Conservation (phyloP, 768 basidiomycete genomes). For the Tulasnella sp. region DNA sequence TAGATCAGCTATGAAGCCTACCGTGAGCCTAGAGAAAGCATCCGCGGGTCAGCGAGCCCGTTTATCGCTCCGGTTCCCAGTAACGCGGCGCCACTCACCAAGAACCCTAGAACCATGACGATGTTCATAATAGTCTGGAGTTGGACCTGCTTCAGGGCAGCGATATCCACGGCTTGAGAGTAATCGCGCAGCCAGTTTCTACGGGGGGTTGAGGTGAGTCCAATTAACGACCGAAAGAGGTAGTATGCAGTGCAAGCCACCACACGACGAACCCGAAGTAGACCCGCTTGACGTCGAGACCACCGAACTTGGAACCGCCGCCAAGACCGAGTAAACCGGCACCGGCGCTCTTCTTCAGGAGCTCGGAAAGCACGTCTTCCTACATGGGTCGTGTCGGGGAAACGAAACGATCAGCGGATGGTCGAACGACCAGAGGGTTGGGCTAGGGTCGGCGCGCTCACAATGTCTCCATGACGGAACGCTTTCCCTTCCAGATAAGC, state of each 20-base stretch:
- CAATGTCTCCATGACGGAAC: conserved; percentile 84
- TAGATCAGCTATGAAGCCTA: not conserved
- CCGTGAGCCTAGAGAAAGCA: conserved; percentile 42
- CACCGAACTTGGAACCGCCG: conserved; percentile 56
- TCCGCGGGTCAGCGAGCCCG: not conserved
- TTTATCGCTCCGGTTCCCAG: not conserved
- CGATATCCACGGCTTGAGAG: conserved; percentile 79
- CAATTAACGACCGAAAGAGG: not conserved
- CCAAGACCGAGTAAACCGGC: conserved; percentile 39
- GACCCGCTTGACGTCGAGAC: conserved; percentile 72
- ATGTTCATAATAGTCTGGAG: conserved; percentile 74
- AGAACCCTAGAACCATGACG: conserved; percentile 82
- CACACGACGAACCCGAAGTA: conserved; percentile 53
- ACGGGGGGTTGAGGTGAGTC: not conserved
- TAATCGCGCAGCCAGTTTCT: conserved; percentile 89
- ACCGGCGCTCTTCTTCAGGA: conserved; percentile 38
- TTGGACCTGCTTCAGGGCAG: conserved; percentile 30
- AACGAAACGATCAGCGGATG: conserved; percentile 16
- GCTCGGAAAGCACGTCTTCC: conserved; percentile 58
- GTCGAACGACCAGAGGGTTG: conserved; percentile 19
- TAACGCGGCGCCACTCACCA: conserved; percentile 33
- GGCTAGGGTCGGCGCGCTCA: too few relatives aligned
- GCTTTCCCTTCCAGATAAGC: conserved; percentile 80
- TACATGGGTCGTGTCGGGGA: conserved; percentile 24
- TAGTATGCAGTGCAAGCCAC: conserved; percentile 2